phyloP scores from a whole-genome alignment of 2,329 filamentous ascomycete species.

The Epichloe sibirici region DNA sequence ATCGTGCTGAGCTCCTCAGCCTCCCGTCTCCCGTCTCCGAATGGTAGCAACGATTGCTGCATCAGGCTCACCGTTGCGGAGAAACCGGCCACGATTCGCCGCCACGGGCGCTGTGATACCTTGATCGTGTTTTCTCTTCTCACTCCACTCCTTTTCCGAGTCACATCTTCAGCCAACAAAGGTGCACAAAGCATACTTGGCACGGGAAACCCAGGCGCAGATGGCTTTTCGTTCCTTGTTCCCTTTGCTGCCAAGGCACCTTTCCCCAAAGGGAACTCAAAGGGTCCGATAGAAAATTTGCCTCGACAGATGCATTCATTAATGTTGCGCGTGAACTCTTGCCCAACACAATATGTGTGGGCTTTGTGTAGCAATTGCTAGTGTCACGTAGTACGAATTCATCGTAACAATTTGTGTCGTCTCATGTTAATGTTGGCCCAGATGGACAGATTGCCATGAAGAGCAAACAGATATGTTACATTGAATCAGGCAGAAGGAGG shows the following conservation, averaged over 20 bases:
- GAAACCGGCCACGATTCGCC: conserved; percentile 2
- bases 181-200: not conserved
- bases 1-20: not conserved
- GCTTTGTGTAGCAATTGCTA: not conserved
- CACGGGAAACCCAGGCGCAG: not conserved
- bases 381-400: not conserved
- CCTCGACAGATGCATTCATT: not conserved
- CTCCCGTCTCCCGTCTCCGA: not conserved
- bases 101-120: conserved; percentile 3
- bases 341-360: not conserved
- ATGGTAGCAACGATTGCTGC: not conserved
- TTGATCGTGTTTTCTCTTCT: not conserved
- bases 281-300: not conserved
- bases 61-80: conserved; percentile 6
- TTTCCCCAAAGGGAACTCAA: not conserved
- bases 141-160: conserved; percentile 6
- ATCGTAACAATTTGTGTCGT: not conserved
- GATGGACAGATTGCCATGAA: not conserved
- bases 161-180: conserved; percentile 4
- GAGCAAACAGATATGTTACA: not conserved
- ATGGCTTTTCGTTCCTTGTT: not conserved
- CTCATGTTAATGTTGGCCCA: not conserved
- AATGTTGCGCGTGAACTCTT: not conserved
- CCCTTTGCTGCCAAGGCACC: not conserved
- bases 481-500: no score